A percentile compares a stretch with the other conserved stretches of the same genome.
Evolutionary conservation across 164 flowering plant genomes (phyloP).

Genomic region (Umbilicus rupestris): DNA sequence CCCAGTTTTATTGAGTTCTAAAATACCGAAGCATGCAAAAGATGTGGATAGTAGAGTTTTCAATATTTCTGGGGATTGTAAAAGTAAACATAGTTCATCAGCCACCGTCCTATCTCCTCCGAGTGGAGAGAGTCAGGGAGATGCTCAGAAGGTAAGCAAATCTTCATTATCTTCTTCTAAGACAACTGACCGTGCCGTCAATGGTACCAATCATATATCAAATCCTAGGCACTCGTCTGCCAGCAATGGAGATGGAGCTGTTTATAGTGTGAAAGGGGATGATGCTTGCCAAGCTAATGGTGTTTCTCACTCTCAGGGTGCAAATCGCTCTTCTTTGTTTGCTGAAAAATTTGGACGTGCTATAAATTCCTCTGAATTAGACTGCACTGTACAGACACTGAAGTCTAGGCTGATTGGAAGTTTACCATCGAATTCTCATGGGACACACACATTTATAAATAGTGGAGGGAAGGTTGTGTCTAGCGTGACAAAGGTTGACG

Average conservation of each 20-base stretch:
- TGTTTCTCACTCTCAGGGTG: not conserved
- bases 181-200: not conserved
- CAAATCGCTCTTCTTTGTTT: slow-evolving; percentile 13
- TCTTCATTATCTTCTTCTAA: not conserved
- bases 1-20: slow-evolving; percentile 13
- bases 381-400: slow-evolving; percentile 9
- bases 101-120: slow-evolving; percentile 6
- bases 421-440: slow-evolving; percentile 20
- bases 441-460: slow-evolving; percentile 17
- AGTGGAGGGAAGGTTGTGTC: slow-evolving; percentile 13
- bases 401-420: slow-evolving; percentile 19
- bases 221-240: not conserved
- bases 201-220: not conserved
- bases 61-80: slow-evolving; percentile 14
- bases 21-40: slow-evolving; percentile 13
- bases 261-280: not conserved
- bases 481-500: slow-evolving; percentile 20
- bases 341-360: slow-evolving; percentile 15
- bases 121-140: not conserved
- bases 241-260: not conserved
- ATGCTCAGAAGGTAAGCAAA: not conserved
- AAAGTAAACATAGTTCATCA: slow-evolving; percentile 15
- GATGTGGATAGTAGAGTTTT: slow-evolving; percentile 8
- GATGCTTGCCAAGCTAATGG: not conserved
- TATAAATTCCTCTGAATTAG: slow-evolving; percentile 9